Evolutionary conservation across 108 stramenopile genomes (phyloP).

Genomic region (Mediolabrus comicus): DNA sequence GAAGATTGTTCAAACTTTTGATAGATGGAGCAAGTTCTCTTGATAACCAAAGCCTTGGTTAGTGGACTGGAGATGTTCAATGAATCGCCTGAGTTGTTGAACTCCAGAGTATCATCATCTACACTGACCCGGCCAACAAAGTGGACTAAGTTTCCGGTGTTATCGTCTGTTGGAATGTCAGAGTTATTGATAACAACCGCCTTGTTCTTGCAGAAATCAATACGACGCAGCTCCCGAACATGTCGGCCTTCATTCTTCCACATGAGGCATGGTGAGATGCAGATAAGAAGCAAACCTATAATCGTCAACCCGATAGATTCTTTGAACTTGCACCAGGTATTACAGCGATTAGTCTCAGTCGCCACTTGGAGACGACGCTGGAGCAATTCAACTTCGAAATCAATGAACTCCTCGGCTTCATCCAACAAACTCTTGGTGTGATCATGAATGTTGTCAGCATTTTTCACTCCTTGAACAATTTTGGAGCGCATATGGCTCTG

Average conservation of each 20-base stretch:
- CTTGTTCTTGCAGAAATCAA: conserved; percentile 56
- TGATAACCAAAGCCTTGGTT: conserved; percentile 42
- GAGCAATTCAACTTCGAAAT: background rate
- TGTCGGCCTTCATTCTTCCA: conserved; percentile 63
- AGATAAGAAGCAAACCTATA: conserved; percentile 43
- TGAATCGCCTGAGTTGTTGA: conserved; percentile 25
- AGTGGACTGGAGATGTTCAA: conserved; percentile 46
- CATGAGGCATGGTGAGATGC: conserved; percentile 45
- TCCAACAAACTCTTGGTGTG: background rate
- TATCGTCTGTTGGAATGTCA: conserved; percentile 36
- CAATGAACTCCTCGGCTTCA: background rate
- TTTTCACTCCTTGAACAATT: background rate
- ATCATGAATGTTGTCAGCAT: background rate
- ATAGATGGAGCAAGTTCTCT: conserved; percentile 52
- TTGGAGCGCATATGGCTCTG: background rate
- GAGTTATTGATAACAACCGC: conserved; percentile 43
- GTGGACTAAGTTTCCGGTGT: conserved; percentile 43
- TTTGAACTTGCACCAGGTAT: conserved; percentile 44
- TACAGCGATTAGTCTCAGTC: conserved; percentile 7
- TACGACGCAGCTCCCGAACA: conserved; percentile 44
- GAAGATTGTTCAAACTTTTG: conserved; percentile 46
- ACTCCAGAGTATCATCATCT: conserved; percentile 40
- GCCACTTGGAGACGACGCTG: background rate
- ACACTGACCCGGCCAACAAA: conserved; percentile 54
- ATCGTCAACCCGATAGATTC: conserved; percentile 46